Base-by-base conservation (phyloP, 768 basidiomycete species). In the Trametes cingulata region DNA sequence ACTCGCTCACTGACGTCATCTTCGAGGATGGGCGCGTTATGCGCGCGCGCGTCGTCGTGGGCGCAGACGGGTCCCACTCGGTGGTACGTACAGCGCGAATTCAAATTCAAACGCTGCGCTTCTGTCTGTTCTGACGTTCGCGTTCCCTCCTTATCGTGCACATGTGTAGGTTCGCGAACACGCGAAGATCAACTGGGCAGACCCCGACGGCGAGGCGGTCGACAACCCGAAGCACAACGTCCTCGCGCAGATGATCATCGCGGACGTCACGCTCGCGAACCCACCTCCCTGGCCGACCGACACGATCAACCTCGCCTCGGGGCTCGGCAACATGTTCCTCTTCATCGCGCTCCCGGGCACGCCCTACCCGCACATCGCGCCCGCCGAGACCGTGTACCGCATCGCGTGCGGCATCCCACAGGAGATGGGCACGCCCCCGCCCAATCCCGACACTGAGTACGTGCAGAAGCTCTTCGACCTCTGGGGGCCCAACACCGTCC, bases 21-120 rank as follows among this genome's bases (percentile, higher is more conserved):
- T 82, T 85, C 61, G 80, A 82, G 29, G 73, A 76, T 45, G 82
- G 82, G 3, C 74, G 74, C 36, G 65, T 71, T 13, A 74, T 84
- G 37, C 74, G 68, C 3, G 68, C 82, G 14, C 75, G 74, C 35
- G 82, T 81, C 65, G 76, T 83, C 5, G 64, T 84, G 33, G 82
- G 79, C 22, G 81, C 82, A 6, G 83, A 85, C 64, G 82, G 83
- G 3, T 70, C 80, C 2, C 74, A 67, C 57, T 84, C 82, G 0
- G 63, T 67, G 35, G 83, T 82, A 64, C 49, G 74, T 66, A 61
- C 6, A 9, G 49, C 25, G n/a, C 27, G 8, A 39, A 36, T 48
- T 19, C 24, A n/a, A 46, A 41, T 29, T 7, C 41, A n/a, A 41
- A 37, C 27, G 25, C 22, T 17, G 9, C 49, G 25, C 29, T 5